These are phyloP conservation scores for Trichoderma koningii DNA, from an alignment of 2,329 filamentous ascomycete species.

Conservation along the genomic window DNA sequence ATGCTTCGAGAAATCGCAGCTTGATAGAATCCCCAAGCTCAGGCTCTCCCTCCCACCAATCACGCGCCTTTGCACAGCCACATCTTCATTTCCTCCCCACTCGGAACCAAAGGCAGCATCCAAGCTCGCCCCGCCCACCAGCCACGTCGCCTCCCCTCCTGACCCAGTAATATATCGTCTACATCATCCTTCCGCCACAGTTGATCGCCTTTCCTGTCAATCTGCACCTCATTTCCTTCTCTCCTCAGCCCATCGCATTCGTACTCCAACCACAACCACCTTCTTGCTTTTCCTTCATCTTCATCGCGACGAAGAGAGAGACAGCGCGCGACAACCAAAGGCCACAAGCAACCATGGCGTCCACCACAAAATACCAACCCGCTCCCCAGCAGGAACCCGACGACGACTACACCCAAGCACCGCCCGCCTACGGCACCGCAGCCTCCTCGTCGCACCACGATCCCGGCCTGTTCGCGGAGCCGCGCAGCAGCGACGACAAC, in stretches of 20 bases:
- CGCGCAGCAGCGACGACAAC: conserved; percentile 83
- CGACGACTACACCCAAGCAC: conserved; percentile 76
- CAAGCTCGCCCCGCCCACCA: neutral
- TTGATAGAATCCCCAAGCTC: neutral
- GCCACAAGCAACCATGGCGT: conserved; percentile 58
- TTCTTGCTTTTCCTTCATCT: neutral
- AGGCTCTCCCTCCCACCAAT: neutral
- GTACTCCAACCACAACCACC: conserved; percentile 2
- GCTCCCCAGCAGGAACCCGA: conserved; percentile 87
- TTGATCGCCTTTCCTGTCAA: conserved; percentile 17
- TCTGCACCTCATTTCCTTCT: neutral
- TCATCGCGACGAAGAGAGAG: neutral
- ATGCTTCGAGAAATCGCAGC: neutral
- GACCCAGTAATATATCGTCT: conserved; percentile 22
- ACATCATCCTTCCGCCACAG: conserved; percentile 29
- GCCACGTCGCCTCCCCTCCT: conserved; percentile 27
- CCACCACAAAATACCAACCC: conserved; percentile 77
- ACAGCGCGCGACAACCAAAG: neutral
- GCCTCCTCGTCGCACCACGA: conserved; percentile 59
- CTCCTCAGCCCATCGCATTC: neutral
- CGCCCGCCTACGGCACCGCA: conserved; percentile 68
- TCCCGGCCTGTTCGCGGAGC: conserved; percentile 64
- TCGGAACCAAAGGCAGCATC: neutral
- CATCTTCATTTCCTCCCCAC: neutral
- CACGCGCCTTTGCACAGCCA: conserved; percentile 15